phyloP scores from a whole-genome alignment of 805 yeast genomes.

The Barnettozyma sp. region DNA sequence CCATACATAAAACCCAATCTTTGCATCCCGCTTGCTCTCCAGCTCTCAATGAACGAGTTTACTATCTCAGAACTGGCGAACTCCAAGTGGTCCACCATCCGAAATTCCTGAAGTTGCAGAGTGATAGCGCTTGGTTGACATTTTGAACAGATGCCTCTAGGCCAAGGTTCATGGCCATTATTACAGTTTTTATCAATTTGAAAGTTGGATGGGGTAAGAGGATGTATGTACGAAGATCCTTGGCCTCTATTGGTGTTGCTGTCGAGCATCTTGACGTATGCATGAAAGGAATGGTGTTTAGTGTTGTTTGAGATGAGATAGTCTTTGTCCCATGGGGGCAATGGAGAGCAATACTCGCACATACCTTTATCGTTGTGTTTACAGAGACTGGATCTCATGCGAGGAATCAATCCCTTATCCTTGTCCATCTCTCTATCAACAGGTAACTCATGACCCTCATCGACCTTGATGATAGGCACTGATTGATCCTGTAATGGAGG shows the following conservation, averaged over 20 bases:
- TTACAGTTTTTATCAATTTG: slow-evolving; percentile 58
- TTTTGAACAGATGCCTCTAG: slow-evolving; percentile 87
- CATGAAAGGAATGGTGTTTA: slow-evolving; percentile 84
- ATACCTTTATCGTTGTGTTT: slow-evolving; percentile 89
- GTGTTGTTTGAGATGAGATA: slow-evolving; percentile 70
- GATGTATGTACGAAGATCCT: slow-evolving; percentile 69
- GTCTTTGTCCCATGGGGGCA: slow-evolving; percentile 88
- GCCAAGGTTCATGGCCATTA: slow-evolving; percentile 90
- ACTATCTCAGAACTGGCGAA: slow-evolving; percentile 68
- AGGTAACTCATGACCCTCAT: too few species aligned
- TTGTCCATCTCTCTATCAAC: slow-evolving; percentile 63
- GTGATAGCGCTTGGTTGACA: slow-evolving; percentile 97
- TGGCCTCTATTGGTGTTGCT: slow-evolving; percentile 51
- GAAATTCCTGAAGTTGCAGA: slow-evolving; percentile 76
- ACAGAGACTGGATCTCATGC: slow-evolving; percentile 60
- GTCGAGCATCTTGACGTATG: slow-evolving; percentile 68
- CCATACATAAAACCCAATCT: slow-evolving; percentile 85
- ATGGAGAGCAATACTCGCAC: slow-evolving; percentile 96
- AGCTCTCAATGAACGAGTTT: slow-evolving; percentile 78
- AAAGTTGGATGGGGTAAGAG: slow-evolving; percentile 66
- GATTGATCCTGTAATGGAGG: slow-evolving; percentile 2
- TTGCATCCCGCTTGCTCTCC: slow-evolving; percentile 88
- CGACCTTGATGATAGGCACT: slow-evolving; percentile 3
- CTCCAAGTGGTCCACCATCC: slow-evolving; percentile 98
- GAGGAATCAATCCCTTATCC: slow-evolving; percentile 63